phyloP scores from a whole-genome alignment of 2,329 filamentous ascomycete species.

The Ceratocystis harringtonii region DNA sequence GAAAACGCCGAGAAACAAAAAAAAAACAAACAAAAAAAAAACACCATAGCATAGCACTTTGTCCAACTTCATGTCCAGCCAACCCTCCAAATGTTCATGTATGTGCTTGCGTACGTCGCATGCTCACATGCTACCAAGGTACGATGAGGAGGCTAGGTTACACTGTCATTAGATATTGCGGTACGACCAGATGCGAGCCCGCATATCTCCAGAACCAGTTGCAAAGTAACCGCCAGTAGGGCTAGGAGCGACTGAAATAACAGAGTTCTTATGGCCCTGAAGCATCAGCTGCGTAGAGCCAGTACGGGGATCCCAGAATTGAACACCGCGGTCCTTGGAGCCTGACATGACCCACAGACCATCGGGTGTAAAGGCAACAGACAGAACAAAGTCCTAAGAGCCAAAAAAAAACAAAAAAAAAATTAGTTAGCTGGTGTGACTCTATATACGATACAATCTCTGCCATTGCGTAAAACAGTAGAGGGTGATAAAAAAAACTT shows the following conservation, averaged over 20 bases:
- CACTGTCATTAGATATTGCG: conserved; percentile 23
- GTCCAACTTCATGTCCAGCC: neutral
- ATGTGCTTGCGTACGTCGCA: neutral
- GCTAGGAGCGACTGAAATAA: conserved; percentile 92
- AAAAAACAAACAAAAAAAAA: neutral
- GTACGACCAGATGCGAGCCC: conserved; percentile 93
- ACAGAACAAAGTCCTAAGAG: conserved; percentile 78
- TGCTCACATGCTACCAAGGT: neutral
- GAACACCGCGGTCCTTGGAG: conserved; percentile 91
- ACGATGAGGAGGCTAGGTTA: neutral
- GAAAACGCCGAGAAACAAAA: neutral
- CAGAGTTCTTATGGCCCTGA: conserved; percentile 96
- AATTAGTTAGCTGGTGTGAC: too few relatives aligned
- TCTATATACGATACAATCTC: too few relatives aligned
- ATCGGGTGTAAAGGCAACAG: conserved; percentile 87
- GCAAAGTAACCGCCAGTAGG: conserved; percentile 80
- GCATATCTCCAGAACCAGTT: conserved; percentile 93
- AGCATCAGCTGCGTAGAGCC: conserved; percentile 95
- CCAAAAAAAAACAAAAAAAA: neutral
- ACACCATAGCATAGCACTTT: neutral
- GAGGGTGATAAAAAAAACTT: conserved; percentile 22
- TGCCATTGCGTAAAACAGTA: too few relatives aligned
- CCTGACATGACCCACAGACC: conserved; percentile 92
- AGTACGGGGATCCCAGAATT: conserved; percentile 95
- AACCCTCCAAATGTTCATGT: neutral